A percentile compares a stretch with the other conserved stretches of the same genome.
phyloP scores from a whole-genome alignment of 1,284 basidiomycete genomes.

The Pyrrhoderma noxium region DNA sequence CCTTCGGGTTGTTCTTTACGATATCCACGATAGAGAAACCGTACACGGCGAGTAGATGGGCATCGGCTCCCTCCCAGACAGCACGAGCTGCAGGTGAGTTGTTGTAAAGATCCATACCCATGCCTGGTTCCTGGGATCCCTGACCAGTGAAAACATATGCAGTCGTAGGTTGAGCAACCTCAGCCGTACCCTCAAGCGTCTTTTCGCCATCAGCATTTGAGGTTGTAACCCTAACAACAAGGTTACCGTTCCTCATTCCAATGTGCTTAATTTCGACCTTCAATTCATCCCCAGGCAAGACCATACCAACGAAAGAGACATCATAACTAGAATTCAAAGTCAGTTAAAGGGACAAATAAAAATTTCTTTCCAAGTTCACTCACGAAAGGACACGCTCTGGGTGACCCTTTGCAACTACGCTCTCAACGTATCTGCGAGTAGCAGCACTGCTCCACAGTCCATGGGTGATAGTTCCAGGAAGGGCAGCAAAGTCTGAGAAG shows the following conservation, averaged over 20 bases:
- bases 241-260: slow-evolving; percentile 88
- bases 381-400: slow-evolving; percentile 85
- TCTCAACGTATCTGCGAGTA: slow-evolving; percentile 90
- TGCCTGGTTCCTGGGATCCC: slow-evolving; percentile 95
- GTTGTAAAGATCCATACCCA: slow-evolving; percentile 99
- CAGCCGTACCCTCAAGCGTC: slow-evolving; percentile 87
- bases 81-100: slow-evolving; percentile 88
- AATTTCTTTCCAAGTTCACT: slow-evolving; percentile 28
- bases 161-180: slow-evolving; percentile 88
- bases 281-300: slow-evolving; percentile 88
- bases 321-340: slow-evolving; percentile 57
- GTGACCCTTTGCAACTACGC: slow-evolving; percentile 86
- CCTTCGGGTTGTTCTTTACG: slow-evolving; percentile 95
- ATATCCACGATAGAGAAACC: slow-evolving; percentile 99
- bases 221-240: slow-evolving; percentile 89
- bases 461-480: slow-evolving; percentile 96
- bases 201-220: slow-evolving; percentile 83
- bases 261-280: slow-evolving; percentile 85
- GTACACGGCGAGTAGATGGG: slow-evolving; percentile 88
- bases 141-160: slow-evolving; percentile 99
- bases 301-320: slow-evolving; percentile 94
- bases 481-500: slow-evolving; percentile 89
- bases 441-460: slow-evolving; percentile 97
- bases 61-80: slow-evolving; percentile 96
- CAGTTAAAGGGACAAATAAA: slow-evolving; percentile 14